These are phyloP conservation scores for Colletotrichum abscissum DNA, from an alignment of 2,329 filamentous ascomycete species.

Conservation along the genomic window DNA sequence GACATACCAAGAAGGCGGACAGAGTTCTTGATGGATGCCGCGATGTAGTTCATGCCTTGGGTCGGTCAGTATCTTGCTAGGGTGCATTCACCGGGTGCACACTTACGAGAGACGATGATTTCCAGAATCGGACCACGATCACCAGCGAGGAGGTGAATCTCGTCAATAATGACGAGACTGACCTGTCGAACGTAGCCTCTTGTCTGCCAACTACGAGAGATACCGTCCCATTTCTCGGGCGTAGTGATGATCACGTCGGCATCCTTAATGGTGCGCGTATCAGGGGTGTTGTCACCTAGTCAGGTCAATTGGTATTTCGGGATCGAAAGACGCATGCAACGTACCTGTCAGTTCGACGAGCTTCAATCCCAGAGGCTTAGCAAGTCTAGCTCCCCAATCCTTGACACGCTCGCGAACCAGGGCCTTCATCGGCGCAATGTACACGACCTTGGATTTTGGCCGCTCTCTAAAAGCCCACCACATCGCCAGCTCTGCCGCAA, in stretches of 20 bases:
- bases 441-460: conserved; percentile 96
- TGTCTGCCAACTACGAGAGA: conserved; percentile 98
- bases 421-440: conserved; percentile 99
- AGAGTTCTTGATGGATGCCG: conserved; percentile 88
- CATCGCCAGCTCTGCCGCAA: conserved; percentile 96
- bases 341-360: conserved; percentile 90
- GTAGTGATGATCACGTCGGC: conserved; percentile 99
- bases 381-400: conserved; percentile 89
- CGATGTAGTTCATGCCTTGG: conserved; percentile 95
- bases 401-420: conserved; percentile 95
- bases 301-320: background rate
- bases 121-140: conserved; percentile 97
- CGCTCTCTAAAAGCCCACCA: conserved; percentile 99
- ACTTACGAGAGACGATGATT: conserved; percentile 83
- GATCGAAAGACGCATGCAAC: background rate
- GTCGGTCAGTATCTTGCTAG: background rate
- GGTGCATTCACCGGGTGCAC: conserved; percentile 31
- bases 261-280: conserved; percentile 93
- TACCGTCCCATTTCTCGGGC: conserved; percentile 99
- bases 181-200: conserved; percentile 96
- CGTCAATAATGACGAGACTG: conserved; percentile 96
- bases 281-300: conserved; percentile 87
- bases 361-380: conserved; percentile 84
- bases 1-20: conserved; percentile 98
- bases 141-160: conserved; percentile 96